Evolutionary conservation across 805 yeast species (phyloP), one percentile per base, ranked within the genome.

Genomic region (Brettanomyces custersianus): DNA sequence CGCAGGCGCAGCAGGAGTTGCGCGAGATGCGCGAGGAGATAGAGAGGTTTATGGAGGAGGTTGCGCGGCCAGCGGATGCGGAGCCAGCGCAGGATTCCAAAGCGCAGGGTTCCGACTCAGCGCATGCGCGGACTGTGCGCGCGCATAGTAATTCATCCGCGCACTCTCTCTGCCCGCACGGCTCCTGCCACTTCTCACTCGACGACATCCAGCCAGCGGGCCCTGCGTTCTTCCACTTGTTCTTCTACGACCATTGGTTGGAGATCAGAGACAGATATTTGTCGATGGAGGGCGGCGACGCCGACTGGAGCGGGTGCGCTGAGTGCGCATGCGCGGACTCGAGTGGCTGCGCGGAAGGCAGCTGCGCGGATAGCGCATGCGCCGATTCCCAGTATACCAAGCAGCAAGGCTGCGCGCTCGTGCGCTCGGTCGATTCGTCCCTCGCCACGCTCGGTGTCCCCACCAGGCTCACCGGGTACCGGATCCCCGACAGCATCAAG

Each of bases 381-480:
- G n/a, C n/a, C n/a, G 42, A 3, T 21, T 36, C 4, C 27, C 53
- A 12, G n/a, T n/a, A 2, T 8, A 20, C 23, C 1, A 13, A 35
- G 16, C 50, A 45, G 13, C 42, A 43, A 8, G 49, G 45, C 25
- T 42, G 46, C 20, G 19, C 43, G 6, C 40, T 59, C n/a, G 63
- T 72, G 32, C 49, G 62, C 19, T 47, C 51, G 16, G 53, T 74
- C n/a, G 85, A 77, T 53, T 42, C 45, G 1, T 48, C 72, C 5
- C 55, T 79, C 40, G 59, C 61, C 15, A 48, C 57, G 8, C 54
- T 75, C 24, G 88, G 88, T 0, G 72, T 74, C 43, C 87, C 88
- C 0, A 66, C 65, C 33, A 61, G 74, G 30, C 57, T 68, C 17
- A 67, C 66, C 30, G 74, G 73, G 9, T 70, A 74, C 39, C 77